A percentile compares a stretch with the other conserved stretches of the same genome.
phyloP scores from a whole-genome alignment of 176 grass and related monocot genomes.

The Puccinellia tenuiflora region DNA sequence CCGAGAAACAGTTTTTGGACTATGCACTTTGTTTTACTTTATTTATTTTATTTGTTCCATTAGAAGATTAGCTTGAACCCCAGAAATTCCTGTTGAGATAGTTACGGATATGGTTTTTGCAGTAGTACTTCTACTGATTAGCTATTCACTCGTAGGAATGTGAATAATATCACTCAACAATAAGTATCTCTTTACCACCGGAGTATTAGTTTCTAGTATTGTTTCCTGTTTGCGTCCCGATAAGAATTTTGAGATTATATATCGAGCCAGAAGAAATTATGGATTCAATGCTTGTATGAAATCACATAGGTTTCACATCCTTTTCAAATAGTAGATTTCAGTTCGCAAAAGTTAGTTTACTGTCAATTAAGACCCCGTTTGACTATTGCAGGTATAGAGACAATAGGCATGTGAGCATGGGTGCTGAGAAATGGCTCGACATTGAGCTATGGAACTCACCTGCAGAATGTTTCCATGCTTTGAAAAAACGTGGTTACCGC shows the following conservation, averaged over 20 bases:
- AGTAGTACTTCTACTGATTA: background rate
- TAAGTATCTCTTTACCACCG: background rate
- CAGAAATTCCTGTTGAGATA: background rate
- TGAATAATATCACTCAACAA: background rate
- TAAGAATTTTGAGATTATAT: background rate
- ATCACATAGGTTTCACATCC: constrained; percentile 1
- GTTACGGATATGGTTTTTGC: background rate
- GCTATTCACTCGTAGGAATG: background rate
- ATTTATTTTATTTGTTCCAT: background rate
- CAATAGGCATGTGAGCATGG: constrained; percentile 98
- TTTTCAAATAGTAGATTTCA: background rate
- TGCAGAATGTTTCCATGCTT: constrained; percentile 62
- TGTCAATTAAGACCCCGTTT: background rate
- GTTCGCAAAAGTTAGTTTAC: background rate
- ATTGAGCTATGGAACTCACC: constrained; percentile 92
- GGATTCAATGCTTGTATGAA: background rate
- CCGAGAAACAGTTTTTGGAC: background rate
- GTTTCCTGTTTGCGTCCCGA: background rate
- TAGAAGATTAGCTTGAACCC: background rate
- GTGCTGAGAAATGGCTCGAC: constrained; percentile 98
- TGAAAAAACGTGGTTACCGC: constrained; percentile 83
- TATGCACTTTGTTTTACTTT: no score
- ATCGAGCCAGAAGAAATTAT: background rate
- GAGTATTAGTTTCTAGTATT: background rate
- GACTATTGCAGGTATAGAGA: constrained; percentile 74